Percentiles rank a stretch among this genome's conserved stretches.
These are phyloP conservation scores for Podospora fimiseda DNA, from an alignment of 495 filamentous ascomycete genomes.

Conservation along the genomic window DNA sequence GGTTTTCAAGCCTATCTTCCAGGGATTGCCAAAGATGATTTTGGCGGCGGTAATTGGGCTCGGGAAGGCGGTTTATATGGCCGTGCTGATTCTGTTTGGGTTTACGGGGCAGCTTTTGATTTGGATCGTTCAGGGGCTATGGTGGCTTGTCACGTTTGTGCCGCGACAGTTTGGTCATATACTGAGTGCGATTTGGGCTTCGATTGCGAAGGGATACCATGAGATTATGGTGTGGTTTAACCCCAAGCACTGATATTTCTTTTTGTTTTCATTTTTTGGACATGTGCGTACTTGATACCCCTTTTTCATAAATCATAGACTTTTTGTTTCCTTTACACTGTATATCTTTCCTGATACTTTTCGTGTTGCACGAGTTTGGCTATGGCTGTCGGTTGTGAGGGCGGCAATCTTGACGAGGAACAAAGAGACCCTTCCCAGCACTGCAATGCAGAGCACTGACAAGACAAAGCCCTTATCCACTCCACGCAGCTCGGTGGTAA, in stretches of 20 bases:
- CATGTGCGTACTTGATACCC: constrained; percentile 3
- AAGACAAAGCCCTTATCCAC: neutral
- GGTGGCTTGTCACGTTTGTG: constrained; percentile 27
- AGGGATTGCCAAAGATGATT: constrained; percentile 26
- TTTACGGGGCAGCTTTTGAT: constrained; percentile 23
- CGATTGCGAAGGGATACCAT: constrained; percentile 29
- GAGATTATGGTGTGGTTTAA: constrained; percentile 39
- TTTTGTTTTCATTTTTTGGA: neutral
- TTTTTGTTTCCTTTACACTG: neutral
- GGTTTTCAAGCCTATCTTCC: constrained; percentile 28
- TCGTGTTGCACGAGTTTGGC: too few species aligned
- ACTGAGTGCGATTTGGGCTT: constrained; percentile 21
- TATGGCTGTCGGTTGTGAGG: too few species aligned
- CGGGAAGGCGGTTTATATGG: constrained; percentile 18
- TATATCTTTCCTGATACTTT: too few species aligned
- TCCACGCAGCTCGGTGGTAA: neutral
- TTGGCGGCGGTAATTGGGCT: constrained; percentile 19
- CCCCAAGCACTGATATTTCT: constrained; percentile 27
- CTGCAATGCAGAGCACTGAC: too few species aligned
- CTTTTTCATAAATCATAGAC: neutral
- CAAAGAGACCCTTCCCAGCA: too few species aligned
- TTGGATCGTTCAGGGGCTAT: constrained; percentile 19
- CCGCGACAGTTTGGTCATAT: constrained; percentile 32
- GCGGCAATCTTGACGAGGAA: too few species aligned
- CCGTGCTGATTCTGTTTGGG: constrained; percentile 28